These are phyloP conservation scores for Thermochaetoides thermophila DNA, from an alignment of 495 filamentous ascomycete genomes.

Conservation along the genomic window DNA sequence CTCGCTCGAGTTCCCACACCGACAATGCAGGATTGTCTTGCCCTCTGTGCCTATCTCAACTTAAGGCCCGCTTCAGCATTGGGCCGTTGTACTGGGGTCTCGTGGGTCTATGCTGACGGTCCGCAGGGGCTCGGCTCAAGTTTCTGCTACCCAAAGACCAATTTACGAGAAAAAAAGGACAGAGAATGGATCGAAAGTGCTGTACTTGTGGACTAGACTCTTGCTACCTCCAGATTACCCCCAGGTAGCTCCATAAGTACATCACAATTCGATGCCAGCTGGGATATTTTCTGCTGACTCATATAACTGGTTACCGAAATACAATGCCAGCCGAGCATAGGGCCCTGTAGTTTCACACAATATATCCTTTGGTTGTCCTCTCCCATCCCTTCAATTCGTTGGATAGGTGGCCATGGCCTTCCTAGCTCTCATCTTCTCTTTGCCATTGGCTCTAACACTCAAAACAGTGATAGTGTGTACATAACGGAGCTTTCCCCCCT, in stretches of 20 bases:
- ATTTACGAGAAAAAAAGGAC: neutral
- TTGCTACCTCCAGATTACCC: too few relatives aligned
- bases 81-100: constrained; percentile 4
- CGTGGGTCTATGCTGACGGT: constrained; percentile 3
- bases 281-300: too few relatives aligned
- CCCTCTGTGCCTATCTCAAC: constrained; percentile 8
- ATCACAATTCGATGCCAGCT: too few relatives aligned
- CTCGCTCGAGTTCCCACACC: constrained; percentile 3
- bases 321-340: too few relatives aligned
- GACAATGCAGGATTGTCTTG: constrained; percentile 9
- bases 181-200: constrained; percentile 1
- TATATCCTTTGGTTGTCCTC: too few relatives aligned
- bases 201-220: neutral
- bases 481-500: constrained; percentile 32
- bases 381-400: neutral
- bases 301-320: too few relatives aligned
- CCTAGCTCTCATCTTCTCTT: neutral
- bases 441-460: constrained; percentile 7
- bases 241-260: too few relatives aligned
- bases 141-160: constrained; percentile 7
- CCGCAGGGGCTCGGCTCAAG: constrained; percentile 2
- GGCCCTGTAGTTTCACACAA: too few relatives aligned
- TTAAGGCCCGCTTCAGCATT: constrained; percentile 3
- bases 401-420: neutral
- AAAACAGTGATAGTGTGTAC: constrained; percentile 34